Base-by-base conservation (phyloP, 129 eudicot genomes). In the Chrysanthemum makinoi region DNA sequence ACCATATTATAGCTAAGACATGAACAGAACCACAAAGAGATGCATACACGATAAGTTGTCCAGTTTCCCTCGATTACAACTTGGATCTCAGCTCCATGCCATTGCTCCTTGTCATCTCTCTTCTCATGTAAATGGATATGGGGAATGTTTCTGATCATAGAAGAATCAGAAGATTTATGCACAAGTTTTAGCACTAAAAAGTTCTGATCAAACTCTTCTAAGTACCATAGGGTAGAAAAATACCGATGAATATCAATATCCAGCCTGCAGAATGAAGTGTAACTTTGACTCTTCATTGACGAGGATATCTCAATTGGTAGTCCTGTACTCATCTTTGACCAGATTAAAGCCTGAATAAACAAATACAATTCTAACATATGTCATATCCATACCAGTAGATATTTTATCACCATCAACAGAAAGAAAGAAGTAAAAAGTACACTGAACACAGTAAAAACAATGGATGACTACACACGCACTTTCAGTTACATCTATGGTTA, bases 311-410 rank as follows among this genome's bases (percentile, higher is more conserved):
- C 99, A 72, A 95, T 95, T 46, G 99, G 97, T 79, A 95, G 86
- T 77, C 99, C 99, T n/a, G 99, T 95, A 84, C 99, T 95, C 99
- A 95, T 95, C 86, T 95, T 95, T 73, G 99, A 95, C 99, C 99
- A 95, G 73, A 95, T 95, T 66, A 95, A 83, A 10, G 99, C 99
- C 99, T 95, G 88, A 65, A 80, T 46, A 33, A 67, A 68, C 64
- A 35, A 53, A 70, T 9, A 83, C 7, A 58, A 12, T 53, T 66
- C 47, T 49, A 59, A 18, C 59, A 56, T 48, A 11, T 64, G 69
- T 50, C 11, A 68, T 35, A 43, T 47, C 8, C 44, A 75, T 66
- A 59, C 13, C 61, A 57, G n/a, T 15, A 33, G 10, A 65, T 39
- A 75, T 22, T 5, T 35, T 60, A 12, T 22, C 52, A 59, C 13